Base-by-base conservation (phyloP, 805 yeast genomes). In the Schwanniomyces pseudopolymorphus region DNA sequence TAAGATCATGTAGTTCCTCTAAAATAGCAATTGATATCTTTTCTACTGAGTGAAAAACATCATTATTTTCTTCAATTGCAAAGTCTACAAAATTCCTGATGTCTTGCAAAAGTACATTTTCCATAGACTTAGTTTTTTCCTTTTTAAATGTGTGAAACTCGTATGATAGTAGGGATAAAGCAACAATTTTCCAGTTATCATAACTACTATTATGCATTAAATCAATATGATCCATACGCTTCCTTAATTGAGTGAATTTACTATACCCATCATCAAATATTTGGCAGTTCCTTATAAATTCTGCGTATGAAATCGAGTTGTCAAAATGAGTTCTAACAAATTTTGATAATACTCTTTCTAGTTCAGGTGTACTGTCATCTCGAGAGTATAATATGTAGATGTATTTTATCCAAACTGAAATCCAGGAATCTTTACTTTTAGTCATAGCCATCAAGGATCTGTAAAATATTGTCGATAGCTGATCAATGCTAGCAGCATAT, bases 31-130 rank as follows among this genome's bases (percentile, higher is more conserved):
- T 64, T 5, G 72, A 55, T 7, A 70, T 48, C 48, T 73, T 72
- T 49, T 77, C 83, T 2, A 79, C 68, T 0, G 74, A 57, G 50
- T 77, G 81, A 40, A 63, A 67, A 0, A 63, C 50, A 47, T 75
- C 75, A 33, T 56, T 53, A 45, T 66, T 59, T 8, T 54, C 45
- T 9, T 49, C 39, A 3, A 70, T 13, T 1, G 77, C 71, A 40
- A 49, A 42, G 0, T 54, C 42, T 33, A 63, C 64, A 40, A 58
- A 63, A 2, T 22, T 27, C 0, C 50, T 44, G 2, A 63, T 47
- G 45, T 66, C 69, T 3, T 43, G 26, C 20, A 56, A 55, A 14
- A 60, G 47, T n/a, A 28, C 11, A 7, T 53, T 43, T 5, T 49
- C 36, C 7, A 40, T 35, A 16, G 52, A 52, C 16, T 44, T 10